Percentiles rank a stretch among this genome's conserved stretches.
phyloP scores from a whole-genome alignment of 2,329 filamentous ascomycete species.

The Ophioceras dolichostomum region DNA sequence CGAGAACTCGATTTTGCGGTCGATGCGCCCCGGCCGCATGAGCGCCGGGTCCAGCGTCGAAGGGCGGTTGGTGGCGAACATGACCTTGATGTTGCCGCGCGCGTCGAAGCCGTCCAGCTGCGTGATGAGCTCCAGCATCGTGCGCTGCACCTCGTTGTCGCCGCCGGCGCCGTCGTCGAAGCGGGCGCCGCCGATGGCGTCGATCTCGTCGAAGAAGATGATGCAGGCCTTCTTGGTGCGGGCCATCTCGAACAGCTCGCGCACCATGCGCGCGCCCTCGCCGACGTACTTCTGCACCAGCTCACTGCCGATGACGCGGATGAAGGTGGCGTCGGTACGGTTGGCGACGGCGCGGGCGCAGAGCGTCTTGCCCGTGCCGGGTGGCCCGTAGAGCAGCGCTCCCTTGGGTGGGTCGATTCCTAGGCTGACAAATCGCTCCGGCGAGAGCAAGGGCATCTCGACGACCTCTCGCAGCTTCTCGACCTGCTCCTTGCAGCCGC shows the following conservation, averaged over 20 bases:
- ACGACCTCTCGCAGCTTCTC: conserved; percentile 98
- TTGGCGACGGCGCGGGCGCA: conserved; percentile 96
- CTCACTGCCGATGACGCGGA: conserved; percentile 95
- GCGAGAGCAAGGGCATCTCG: conserved; percentile 93
- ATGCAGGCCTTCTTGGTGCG: conserved; percentile 99
- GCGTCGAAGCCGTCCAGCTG: conserved; percentile 98
- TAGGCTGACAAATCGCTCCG: conserved; percentile 95
- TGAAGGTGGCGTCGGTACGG: conserved; percentile 95
- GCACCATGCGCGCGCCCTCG: conserved; percentile 95
- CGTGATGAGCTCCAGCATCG: conserved; percentile 96
- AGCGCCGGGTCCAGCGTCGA: conserved; percentile 92
- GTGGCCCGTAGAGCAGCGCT: conserved; percentile 89
- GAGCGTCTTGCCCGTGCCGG: conserved; percentile 97
- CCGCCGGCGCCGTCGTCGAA: conserved; percentile 96
- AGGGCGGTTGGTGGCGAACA: conserved; percentile 99
- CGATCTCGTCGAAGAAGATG: conserved; percentile 99
- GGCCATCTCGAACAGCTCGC: conserved; percentile 98
- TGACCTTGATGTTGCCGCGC: conserved; percentile 96
- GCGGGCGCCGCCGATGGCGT: conserved; percentile 96
- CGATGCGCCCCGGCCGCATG: conserved; percentile 94
- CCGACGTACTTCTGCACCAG: conserved; percentile 98
- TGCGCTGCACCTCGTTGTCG: conserved; percentile 94
- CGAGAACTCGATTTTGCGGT: conserved; percentile 98
- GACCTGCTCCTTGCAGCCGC: conserved; percentile 98
- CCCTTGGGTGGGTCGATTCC: conserved; percentile 98